Evolutionary conservation across 768 basidiomycete species (phyloP).

Genomic region (Steccherinum ochraceum): DNA sequence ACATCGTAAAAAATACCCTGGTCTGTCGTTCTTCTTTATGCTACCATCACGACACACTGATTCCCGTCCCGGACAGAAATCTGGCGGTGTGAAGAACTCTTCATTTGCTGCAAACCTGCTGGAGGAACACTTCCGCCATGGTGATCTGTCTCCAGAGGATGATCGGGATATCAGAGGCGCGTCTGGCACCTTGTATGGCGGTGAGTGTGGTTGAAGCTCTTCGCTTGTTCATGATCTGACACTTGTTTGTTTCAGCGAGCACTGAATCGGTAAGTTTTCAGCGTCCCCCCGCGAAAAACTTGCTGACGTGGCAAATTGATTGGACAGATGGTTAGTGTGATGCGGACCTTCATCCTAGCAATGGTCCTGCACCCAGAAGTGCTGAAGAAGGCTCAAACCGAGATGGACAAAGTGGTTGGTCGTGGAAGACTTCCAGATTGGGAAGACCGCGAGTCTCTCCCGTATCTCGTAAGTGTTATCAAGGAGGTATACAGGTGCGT

Average conservation of each 20-base stretch:
- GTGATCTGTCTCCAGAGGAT: conserved; percentile 2
- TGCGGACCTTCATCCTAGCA: conserved; percentile 19
- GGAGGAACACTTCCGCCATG: conserved; percentile 4
- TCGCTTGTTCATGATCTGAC: background rate
- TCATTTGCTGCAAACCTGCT: conserved; percentile 15
- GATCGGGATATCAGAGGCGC: conserved; percentile 12
- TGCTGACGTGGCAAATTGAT: too few species aligned
- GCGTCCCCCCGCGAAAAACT: too few species aligned
- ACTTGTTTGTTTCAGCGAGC: conserved; percentile 7
- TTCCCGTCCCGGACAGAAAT: conserved; percentile 10
- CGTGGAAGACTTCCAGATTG: conserved; percentile 30
- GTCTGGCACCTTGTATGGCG: conserved; percentile 4
- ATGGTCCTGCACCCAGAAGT: conserved; percentile 23
- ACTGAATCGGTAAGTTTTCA: conserved; percentile 16
- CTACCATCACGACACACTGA: background rate
- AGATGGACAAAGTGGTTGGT: conserved; percentile 35
- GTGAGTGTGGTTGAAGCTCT: conserved; percentile 1
- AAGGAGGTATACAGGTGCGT: conserved; percentile 26
- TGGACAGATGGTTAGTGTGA: conserved; percentile 9
- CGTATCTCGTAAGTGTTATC: conserved; percentile 32
- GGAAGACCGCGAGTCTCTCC: conserved; percentile 32
- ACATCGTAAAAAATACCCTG: conserved; percentile 10
- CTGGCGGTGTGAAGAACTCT: conserved; percentile 13
- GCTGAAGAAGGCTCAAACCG: conserved; percentile 30
- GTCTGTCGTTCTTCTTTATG: conserved; percentile 4